Base-by-base conservation (phyloP, 192 early-diverging fungal species). In the Phlyctochytrium arcticum region DNA sequence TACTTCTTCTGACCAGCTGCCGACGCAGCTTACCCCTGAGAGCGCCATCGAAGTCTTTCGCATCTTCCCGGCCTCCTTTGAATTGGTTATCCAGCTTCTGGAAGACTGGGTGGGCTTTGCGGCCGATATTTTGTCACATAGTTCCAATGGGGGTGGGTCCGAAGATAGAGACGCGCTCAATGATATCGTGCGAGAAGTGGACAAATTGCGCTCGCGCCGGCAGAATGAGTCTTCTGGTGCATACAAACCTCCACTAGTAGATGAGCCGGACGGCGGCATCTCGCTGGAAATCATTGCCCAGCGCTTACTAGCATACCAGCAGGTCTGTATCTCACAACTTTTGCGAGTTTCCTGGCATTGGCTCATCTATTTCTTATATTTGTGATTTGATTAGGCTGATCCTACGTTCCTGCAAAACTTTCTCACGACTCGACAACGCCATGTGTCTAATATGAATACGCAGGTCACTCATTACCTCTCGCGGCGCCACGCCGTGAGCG, bases 31-130 rank as follows among this genome's bases (percentile, higher is more conserved):
- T 36, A 60, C 71, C 12, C 21, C 34, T 5, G 71, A 74, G 0
- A 53, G 49, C 17, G 71, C 65, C 15, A 51, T 51, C 17, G 76
- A 75, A 51, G 39, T 66, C 29, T 39, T 78, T 27, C 62, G 70
- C 31, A 74, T 78, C 36, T 75, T 78, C 60, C 73, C 76, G 17
- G 68, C 66, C 15, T 65, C 73, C 4, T 78, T 75, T 57, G 76
- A 69, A 37, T 58, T 78, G 7, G 32, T 61, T 9, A 49, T 75
- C 6, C 71, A 72, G 47, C 57, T 75, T 7, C 31, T 66, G 30
- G 57, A 67, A 21, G 76, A 78, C 44, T 69, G 50, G 29, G 2
- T 24, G 23, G n/a, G 35, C 27, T 21, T 26, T 21, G 19, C 27
- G 29, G 17, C 30, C 37, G 49, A 24, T 63, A 32, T 15, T 19